A percentile compares a stretch with the other conserved stretches of the same genome.
phyloP scores from a whole-genome alignment of 169 alveolate genomes.

The Sarcocystis neurona region DNA sequence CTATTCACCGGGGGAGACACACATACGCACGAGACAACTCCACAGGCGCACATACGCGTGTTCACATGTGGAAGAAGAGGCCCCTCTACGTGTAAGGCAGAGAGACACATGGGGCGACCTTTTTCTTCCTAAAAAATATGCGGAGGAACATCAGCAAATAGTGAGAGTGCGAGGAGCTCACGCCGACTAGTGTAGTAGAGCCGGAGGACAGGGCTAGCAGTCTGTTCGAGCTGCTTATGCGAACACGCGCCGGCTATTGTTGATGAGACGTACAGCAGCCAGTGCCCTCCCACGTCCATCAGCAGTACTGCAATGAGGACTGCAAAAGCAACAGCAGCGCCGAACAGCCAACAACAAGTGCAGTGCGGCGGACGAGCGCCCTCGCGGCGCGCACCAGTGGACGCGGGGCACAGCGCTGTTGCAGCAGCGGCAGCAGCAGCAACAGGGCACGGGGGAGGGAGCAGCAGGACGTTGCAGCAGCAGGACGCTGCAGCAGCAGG shows the following conservation, averaged over 20 bases:
- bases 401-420: no score
- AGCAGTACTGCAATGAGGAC: slow-evolving; percentile 46
- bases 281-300: slow-evolving; percentile 66
- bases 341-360: neutral
- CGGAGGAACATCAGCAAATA: neutral
- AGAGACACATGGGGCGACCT: no score
- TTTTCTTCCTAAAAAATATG: no score
- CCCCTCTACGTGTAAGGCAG: no score
- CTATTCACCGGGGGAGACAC: no score
- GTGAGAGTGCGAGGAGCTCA: neutral
- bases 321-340: neutral
- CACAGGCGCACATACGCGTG: no score
- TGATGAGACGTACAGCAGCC: slow-evolving; percentile 62
- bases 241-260: slow-evolving; percentile 48
- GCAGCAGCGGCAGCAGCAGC: no score
- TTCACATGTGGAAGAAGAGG: no score
- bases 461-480: neutral
- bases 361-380: neutral
- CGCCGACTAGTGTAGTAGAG: slow-evolving; percentile 32
- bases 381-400: neutral
- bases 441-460: neutral
- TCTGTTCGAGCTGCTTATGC: slow-evolving; percentile 21
- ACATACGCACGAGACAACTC: no score
- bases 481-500: neutral
- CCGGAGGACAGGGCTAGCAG: slow-evolving; percentile 8